Percentiles rank a stretch among this genome's conserved stretches.
Evolutionary conservation across 1,284 basidiomycete species (phyloP).

Genomic region (Ganoderma meredithae): DNA sequence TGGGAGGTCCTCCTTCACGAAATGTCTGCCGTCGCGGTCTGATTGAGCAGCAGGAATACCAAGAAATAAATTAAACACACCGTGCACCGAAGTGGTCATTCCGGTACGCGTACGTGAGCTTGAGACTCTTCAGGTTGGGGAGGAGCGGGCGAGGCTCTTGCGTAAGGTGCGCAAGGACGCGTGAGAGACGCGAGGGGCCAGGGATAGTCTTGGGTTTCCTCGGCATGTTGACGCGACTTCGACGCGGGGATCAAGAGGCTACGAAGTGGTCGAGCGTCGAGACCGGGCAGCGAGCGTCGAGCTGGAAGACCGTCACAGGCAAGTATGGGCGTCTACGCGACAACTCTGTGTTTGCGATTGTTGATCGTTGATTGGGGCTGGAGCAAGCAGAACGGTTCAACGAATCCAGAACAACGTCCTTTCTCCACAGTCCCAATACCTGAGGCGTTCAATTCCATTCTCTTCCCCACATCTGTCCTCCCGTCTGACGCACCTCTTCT

Average conservation of each 20-base stretch:
- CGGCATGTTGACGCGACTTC: constrained; percentile 41
- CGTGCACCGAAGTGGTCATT: constrained; percentile 81
- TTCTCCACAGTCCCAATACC: not conserved
- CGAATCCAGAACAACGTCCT: no score
- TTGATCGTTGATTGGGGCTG: constrained; percentile 14
- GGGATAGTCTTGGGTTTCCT: constrained; percentile 53
- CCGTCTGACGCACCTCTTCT: not conserved
- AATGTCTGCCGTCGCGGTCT: constrained; percentile 59
- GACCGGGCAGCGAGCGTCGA: constrained; percentile 1
- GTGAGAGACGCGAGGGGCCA: constrained; percentile 63
- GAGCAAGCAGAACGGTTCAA: no score
- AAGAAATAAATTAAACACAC: constrained; percentile 35
- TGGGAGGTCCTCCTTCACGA: constrained; percentile 76
- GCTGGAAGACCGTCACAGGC: constrained; percentile 1
- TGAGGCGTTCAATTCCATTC: not conserved
- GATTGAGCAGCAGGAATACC: not conserved
- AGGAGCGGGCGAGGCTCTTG: constrained; percentile 63
- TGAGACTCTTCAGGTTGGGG: constrained; percentile 56
- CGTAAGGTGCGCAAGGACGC: constrained; percentile 60
- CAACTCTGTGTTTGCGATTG: constrained; percentile 33
- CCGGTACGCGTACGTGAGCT: constrained; percentile 61
- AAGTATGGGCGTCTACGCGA: not conserved
- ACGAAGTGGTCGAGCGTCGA: not conserved
- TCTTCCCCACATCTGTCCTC: not conserved
- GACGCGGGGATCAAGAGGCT: not conserved